Percentiles rank a stretch among this genome's conserved stretches.
These are phyloP conservation scores for Fusarium penzigii DNA, from an alignment of 2,329 filamentous ascomycete species.

Conservation along the genomic window DNA sequence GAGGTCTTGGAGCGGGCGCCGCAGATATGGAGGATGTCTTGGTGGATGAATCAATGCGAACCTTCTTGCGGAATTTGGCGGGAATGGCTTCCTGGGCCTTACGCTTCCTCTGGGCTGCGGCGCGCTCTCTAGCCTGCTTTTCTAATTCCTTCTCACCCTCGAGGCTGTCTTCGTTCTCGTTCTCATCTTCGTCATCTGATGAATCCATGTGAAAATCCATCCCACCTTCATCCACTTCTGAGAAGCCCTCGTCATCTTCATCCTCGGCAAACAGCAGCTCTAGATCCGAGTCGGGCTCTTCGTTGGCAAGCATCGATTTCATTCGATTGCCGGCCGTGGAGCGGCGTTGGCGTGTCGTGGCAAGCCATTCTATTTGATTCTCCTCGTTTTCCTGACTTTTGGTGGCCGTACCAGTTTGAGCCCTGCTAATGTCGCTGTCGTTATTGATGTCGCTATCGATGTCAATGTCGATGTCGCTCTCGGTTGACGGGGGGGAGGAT, in stretches of 20 bases:
- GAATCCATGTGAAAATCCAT: slow-evolving; percentile 86
- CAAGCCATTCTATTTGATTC: slow-evolving; percentile 64
- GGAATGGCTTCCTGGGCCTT: slow-evolving; percentile 77
- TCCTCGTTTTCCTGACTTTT: slow-evolving; percentile 38
- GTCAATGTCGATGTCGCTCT: slow-evolving; percentile 21
- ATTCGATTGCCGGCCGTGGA: slow-evolving; percentile 84
- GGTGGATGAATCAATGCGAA: slow-evolving; percentile 64
- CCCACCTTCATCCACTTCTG: slow-evolving; percentile 64
- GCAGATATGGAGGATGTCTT: slow-evolving; percentile 37
- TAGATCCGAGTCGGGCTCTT: slow-evolving; percentile 69
- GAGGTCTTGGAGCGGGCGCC: slow-evolving; percentile 49
- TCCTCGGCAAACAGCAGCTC: slow-evolving; percentile 76
- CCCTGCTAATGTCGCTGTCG: slow-evolving; percentile 32
- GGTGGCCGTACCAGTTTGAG: slow-evolving; percentile 32
- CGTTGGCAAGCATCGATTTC: slow-evolving; percentile 73
- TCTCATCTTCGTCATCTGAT: slow-evolving; percentile 81
- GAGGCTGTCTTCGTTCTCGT: slow-evolving; percentile 66
- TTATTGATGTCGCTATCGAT: background rate
- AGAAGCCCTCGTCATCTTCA: slow-evolving; percentile 69
- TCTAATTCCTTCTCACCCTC: slow-evolving; percentile 88
- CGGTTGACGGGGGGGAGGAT: slow-evolving; percentile 32
- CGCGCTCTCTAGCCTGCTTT: slow-evolving; percentile 70
- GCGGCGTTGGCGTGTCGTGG: slow-evolving; percentile 71
- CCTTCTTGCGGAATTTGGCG: slow-evolving; percentile 71
- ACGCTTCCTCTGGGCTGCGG: slow-evolving; percentile 70